Evolutionary conservation across 2,329 filamentous ascomycete genomes (phyloP).

Genomic region (Calonectria montana): DNA sequence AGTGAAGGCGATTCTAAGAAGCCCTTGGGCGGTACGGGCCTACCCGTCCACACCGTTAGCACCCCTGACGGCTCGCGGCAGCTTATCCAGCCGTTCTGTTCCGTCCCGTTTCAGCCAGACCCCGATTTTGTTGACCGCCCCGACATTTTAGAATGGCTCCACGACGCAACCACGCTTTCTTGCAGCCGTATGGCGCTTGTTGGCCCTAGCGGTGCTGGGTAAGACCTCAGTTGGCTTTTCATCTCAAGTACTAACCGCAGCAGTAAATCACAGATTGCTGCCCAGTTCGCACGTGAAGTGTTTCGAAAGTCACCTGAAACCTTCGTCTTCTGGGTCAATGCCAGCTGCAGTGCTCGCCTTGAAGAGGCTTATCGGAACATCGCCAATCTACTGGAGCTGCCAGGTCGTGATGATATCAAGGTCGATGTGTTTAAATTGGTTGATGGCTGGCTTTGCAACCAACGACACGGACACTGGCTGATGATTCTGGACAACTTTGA

Average conservation of each 20-base stretch:
- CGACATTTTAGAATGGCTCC: constrained; percentile 12
- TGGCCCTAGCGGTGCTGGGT: constrained; percentile 20
- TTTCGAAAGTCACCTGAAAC: background rate
- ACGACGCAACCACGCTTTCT: background rate
- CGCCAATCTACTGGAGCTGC: constrained; percentile 11
- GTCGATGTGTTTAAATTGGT: constrained; percentile 15
- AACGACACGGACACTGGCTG: constrained; percentile 5
- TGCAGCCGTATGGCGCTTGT: constrained; percentile 18
- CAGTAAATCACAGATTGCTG: constrained; percentile 24
- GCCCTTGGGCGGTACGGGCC: background rate
- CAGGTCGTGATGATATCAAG: constrained; percentile 6
- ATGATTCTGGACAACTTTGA: constrained; percentile 15
- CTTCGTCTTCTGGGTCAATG: constrained; percentile 19
- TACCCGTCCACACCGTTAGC: background rate
- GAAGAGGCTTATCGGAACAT: constrained; percentile 20
- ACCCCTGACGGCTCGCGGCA: background rate
- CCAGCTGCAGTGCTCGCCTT: constrained; percentile 7
- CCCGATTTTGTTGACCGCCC: constrained; percentile 16
- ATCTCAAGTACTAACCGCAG: background rate
- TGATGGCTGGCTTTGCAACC: constrained; percentile 2
- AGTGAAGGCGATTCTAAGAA: background rate
- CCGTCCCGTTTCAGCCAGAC: constrained; percentile 12
- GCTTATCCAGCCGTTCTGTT: background rate
- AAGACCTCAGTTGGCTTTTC: background rate
- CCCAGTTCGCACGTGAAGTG: constrained; percentile 14